Base-by-base conservation (phyloP, 768 basidiomycete genomes). In the Asterophora lycoperdoides region DNA sequence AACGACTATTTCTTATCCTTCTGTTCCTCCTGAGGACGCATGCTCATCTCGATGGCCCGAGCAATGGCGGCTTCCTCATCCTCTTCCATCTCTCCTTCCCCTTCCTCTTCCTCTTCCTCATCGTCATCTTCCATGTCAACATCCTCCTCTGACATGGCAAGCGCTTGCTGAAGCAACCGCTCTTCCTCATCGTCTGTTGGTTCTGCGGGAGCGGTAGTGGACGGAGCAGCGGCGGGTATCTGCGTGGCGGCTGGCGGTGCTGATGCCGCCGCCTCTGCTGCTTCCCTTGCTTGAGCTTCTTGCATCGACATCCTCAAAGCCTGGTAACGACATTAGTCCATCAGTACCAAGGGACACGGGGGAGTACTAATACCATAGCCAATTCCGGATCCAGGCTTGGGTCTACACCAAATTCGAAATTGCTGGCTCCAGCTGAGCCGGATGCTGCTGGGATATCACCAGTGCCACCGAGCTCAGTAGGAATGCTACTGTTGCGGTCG, bases 221-320 rank as follows among this genome's bases (percentile, higher is more conserved):
- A 43, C 36, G 62, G 48, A 14, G 62, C 41, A 26, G 66, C 50
- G 15, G 64, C 48, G 19, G 63, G 41, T 3, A 72, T 44, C 20
- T 66, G 44, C 8, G 68, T 41, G 20, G 71, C 43, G 30, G 70
- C 66, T n/a, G 68, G 53, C 5, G 73, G 51, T 14, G 65, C 46
- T 3, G 71, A 52, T 11, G 72, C 60, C n/a, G 74, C 70, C 14
- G 78, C 71, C 42, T 74, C 79, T 9, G 74, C 77, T 5, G 73
- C 75, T 64, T 79, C 76, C 10, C 93, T 84, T 14, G 90, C 91
- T 60, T 85, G 83, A 43, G 93, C 92, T 63, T 96, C 93, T 70
- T 95, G 90, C 78, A 98, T 83, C 1, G 94, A 97, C 89, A 98
- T 91, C 30, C 94, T 88, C 35, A 99, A 78, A 8, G 93, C 95